These are phyloP conservation scores for Aspergillus pseudoterreus DNA, from an alignment of 2,329 filamentous ascomycete species.

Conservation along the genomic window DNA sequence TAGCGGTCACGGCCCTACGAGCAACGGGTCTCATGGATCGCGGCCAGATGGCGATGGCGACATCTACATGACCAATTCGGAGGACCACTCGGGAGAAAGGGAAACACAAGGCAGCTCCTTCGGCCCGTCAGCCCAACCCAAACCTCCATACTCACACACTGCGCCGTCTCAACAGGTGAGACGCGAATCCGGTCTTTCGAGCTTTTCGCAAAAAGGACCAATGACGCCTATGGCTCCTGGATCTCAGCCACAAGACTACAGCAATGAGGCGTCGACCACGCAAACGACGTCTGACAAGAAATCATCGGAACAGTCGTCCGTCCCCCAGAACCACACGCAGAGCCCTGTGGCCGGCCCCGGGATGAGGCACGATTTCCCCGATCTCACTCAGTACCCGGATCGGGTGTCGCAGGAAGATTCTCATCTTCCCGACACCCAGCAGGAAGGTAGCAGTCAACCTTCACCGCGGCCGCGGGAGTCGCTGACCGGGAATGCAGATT, in stretches of 20 bases:
- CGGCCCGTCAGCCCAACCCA: slow-evolving; percentile 49
- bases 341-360: slow-evolving; percentile 45
- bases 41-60: slow-evolving; percentile 51
- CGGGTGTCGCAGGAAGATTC: slow-evolving; percentile 52
- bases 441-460: slow-evolving; percentile 37
- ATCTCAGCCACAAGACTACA: slow-evolving; percentile 58
- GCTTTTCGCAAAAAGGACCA: slow-evolving; percentile 47
- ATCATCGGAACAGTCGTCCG: slow-evolving; percentile 70
- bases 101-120: slow-evolving; percentile 48
- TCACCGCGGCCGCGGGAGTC: slow-evolving; percentile 26
- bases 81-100: slow-evolving; percentile 39
- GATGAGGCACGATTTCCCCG: slow-evolving; percentile 47
- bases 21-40: slow-evolving; percentile 51
- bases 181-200: slow-evolving; percentile 44
- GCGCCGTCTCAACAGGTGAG: slow-evolving; percentile 45
- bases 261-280: slow-evolving; percentile 89
- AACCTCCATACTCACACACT: slow-evolving; percentile 44
- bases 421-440: slow-evolving; percentile 63
- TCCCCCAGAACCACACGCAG: slow-evolving; percentile 66
- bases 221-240: slow-evolving; percentile 58
- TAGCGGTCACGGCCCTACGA: slow-evolving; percentile 43
- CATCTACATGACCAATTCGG: slow-evolving; percentile 57
- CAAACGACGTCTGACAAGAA: slow-evolving; percentile 77
- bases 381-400: slow-evolving; percentile 49
- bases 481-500: slow-evolving; percentile 23